phyloP scores from a whole-genome alignment of 257 asterid genomes.

The Ballota nigra region DNA sequence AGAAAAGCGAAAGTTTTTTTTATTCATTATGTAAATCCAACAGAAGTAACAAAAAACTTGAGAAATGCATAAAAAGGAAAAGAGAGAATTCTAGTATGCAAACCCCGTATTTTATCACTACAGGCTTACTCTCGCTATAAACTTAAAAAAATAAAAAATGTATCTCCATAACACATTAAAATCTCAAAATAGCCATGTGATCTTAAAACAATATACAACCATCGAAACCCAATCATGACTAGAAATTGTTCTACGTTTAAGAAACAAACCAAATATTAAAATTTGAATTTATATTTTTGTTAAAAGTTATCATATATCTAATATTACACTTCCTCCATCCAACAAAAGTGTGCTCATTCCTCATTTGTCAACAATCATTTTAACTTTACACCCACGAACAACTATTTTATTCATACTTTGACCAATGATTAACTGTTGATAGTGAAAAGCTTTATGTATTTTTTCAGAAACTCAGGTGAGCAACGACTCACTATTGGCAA shows the following conservation, averaged over 20 bases:
- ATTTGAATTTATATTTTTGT: not conserved
- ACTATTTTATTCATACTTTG: too few relatives aligned
- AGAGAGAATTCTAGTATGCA: not conserved
- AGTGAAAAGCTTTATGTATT: not conserved
- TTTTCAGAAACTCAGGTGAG: not conserved
- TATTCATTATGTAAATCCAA: conserved; percentile 18
- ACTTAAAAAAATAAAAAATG: not conserved
- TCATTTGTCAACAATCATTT: too few relatives aligned
- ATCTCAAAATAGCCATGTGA: not conserved
- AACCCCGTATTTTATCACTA: not conserved
- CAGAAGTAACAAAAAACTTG: conserved; percentile 2
- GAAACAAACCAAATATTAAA: not conserved
- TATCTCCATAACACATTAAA: not conserved
- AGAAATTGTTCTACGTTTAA: not conserved
- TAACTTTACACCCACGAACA: too few relatives aligned
- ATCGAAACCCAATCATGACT: not conserved
- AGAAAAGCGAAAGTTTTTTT: conserved; percentile 17
- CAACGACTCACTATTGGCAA: not conserved
- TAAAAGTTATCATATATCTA: not conserved
- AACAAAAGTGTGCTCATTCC: too few relatives aligned
- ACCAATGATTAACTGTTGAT: not conserved
- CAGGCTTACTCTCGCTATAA: not conserved
- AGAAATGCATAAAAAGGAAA: not conserved
- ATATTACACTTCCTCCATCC: too few relatives aligned
- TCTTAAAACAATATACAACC: not conserved